A percentile compares a stretch with the other conserved stretches of the same genome.
Conservation (phyloP, 192 early-diverging fungal species). For the Pilaira anomala region DNA sequence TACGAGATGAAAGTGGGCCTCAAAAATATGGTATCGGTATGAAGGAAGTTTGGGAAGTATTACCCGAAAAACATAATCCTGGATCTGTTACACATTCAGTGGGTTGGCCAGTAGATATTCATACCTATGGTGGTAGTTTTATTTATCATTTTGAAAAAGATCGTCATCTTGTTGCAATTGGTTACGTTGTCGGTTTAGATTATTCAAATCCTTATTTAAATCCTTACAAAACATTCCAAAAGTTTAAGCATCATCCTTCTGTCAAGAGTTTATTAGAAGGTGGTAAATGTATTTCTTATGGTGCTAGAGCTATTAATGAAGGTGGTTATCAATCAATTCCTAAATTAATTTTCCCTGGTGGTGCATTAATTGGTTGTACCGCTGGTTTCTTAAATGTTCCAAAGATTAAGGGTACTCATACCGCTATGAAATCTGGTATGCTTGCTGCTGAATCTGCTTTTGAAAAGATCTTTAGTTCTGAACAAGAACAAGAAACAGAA, state of each 20-base stretch:
- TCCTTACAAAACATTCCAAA: constrained; percentile 95
- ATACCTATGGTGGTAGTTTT: constrained; percentile 93
- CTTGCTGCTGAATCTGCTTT: constrained; percentile 90
- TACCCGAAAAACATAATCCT: constrained; percentile 75
- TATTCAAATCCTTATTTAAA: constrained; percentile 93
- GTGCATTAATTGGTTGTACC: constrained; percentile 91
- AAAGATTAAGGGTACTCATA: constrained; percentile 99
- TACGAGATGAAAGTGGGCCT: constrained; percentile 79
- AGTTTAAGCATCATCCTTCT: constrained; percentile 90
- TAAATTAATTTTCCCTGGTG: constrained; percentile 91
- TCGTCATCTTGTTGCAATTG: constrained; percentile 81
- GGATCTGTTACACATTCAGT: constrained; percentile 84
- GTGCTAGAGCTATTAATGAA: constrained; percentile 95
- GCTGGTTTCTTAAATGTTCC: constrained; percentile 97
- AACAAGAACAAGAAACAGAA: constrained; percentile 48
- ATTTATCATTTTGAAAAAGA: constrained; percentile 88
- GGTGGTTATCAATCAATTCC: constrained; percentile 96
- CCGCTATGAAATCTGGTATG: constrained; percentile 98
- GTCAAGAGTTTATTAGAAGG: constrained; percentile 83
- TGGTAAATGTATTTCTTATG: constrained; percentile 88
- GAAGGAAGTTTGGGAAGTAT: constrained; percentile 98
- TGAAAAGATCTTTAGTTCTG: constrained; percentile 45
- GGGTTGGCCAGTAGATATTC: constrained; percentile 88
- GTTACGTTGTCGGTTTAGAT: constrained; percentile 89
- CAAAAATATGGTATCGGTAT: constrained; percentile 96